Evolutionary conservation across 1,139 yeast species (phyloP).

Genomic region (Saccharomyces pastorianus): DNA sequence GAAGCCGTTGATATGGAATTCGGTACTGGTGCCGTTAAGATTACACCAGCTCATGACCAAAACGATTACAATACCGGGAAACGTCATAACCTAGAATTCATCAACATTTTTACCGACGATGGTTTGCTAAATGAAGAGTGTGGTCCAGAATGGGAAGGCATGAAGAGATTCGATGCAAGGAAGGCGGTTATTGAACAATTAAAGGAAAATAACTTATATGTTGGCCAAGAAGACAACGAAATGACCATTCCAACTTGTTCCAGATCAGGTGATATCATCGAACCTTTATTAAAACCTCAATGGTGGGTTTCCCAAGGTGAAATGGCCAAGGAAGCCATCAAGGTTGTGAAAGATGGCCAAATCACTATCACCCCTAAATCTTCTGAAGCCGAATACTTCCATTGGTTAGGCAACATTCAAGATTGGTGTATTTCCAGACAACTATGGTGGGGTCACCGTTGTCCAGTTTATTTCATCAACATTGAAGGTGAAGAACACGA

Average conservation of each 20-base stretch:
- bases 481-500: constrained; percentile 64
- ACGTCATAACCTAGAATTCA: constrained; percentile 80
- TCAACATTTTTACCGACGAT: constrained; percentile 86
- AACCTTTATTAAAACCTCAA: constrained; percentile 94
- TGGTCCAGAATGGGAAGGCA: constrained; percentile 79
- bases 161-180: constrained; percentile 94
- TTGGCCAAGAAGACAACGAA: constrained; percentile 87
- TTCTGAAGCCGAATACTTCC: constrained; percentile 88
- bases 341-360: constrained; percentile 76
- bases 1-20: constrained; percentile 98
- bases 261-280: constrained; percentile 93
- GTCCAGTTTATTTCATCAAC: constrained; percentile 86
- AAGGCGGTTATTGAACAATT: constrained; percentile 71
- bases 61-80: constrained; percentile 96
- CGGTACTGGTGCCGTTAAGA: constrained; percentile 99
- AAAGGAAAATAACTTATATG: constrained; percentile 62
- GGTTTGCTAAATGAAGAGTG: constrained; percentile 86
- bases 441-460: constrained; percentile 99
- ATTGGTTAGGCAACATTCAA: constrained; percentile 93
- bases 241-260: constrained; percentile 92
- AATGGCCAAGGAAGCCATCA: constrained; percentile 83
- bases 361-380: constrained; percentile 78
- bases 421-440: constrained; percentile 99
- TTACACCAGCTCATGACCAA: constrained; percentile 96
- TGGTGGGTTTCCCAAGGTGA: constrained; percentile 96